Percentiles rank a stretch among this genome's conserved stretches.
phyloP scores from a whole-genome alignment of 2,329 filamentous ascomycete species.

The Claviceps sp. region DNA sequence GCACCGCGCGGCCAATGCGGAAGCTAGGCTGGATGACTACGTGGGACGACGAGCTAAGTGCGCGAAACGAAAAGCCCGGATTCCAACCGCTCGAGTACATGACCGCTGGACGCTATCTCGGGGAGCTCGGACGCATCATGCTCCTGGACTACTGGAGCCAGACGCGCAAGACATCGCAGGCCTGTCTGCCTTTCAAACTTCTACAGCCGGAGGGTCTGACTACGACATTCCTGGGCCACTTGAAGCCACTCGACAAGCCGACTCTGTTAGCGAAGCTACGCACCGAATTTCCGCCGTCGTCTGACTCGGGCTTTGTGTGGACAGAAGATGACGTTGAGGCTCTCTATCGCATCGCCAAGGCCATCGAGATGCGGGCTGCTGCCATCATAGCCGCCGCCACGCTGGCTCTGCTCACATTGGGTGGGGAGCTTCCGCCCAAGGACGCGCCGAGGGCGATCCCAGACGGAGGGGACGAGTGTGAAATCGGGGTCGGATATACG shows the following conservation, averaged over 20 bases:
- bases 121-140: slow-evolving; percentile 60
- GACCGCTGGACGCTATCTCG: slow-evolving; percentile 66
- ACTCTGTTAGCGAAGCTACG: slow-evolving; percentile 34
- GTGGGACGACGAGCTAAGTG: slow-evolving; percentile 59
- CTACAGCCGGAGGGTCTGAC: slow-evolving; percentile 48
- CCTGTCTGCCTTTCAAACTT: slow-evolving; percentile 41
- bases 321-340: slow-evolving; percentile 42
- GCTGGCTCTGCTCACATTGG: slow-evolving; percentile 54
- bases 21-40: slow-evolving; percentile 49
- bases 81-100: slow-evolving; percentile 80
- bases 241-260: slow-evolving; percentile 38
- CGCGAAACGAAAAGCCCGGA: slow-evolving; percentile 53
- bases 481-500: slow-evolving; percentile 66
- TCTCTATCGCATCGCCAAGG: slow-evolving; percentile 53
- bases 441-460: slow-evolving; percentile 5
- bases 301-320: slow-evolving; percentile 44
- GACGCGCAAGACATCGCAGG: slow-evolving; percentile 23
- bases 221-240: slow-evolving; percentile 61
- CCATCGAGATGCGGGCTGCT: slow-evolving; percentile 59
- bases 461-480: slow-evolving; percentile 19
- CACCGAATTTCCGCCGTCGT: slow-evolving; percentile 36
- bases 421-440: slow-evolving; percentile 45
- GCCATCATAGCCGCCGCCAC: slow-evolving; percentile 62
- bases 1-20: slow-evolving; percentile 53
- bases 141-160: slow-evolving; percentile 50